Percentiles rank a stretch among this genome's conserved stretches.
These are phyloP conservation scores for Harringtonia lauricola DNA, from an alignment of 2,329 filamentous ascomycete genomes.

Conservation along the genomic window DNA sequence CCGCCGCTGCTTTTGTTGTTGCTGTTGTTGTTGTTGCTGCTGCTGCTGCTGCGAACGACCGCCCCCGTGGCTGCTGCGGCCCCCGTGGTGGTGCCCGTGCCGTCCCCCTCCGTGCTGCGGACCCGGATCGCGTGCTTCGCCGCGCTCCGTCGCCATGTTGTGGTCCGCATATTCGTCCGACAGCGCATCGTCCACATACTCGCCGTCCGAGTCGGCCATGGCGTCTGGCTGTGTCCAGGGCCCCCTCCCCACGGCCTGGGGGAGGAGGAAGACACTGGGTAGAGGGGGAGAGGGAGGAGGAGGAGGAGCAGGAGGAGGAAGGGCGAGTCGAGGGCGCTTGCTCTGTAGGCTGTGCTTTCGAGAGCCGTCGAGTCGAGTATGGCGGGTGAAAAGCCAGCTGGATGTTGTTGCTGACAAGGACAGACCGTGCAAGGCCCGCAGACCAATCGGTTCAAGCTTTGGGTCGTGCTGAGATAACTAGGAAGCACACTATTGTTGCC, in stretches of 20 bases:
- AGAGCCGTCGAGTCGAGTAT: too few species aligned
- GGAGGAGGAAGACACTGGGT: neutral
- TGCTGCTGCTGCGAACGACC: neutral
- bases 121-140: constrained; percentile 6
- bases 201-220: constrained; percentile 66
- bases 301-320: too few species aligned
- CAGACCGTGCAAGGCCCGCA: too few species aligned
- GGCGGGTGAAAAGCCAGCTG: too few species aligned
- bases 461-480: too few species aligned
- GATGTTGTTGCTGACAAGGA: too few species aligned
- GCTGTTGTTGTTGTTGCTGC: neutral
- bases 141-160: constrained; percentile 24
- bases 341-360: too few species aligned
- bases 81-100: neutral
- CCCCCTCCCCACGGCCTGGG: constrained; percentile 2
- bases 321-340: too few species aligned
- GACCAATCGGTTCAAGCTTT: too few species aligned
- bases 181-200: constrained; percentile 54
- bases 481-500: too few species aligned
- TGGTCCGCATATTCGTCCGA: constrained; percentile 52
- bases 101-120: neutral
- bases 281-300: neutral
- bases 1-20: neutral
- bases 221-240: neutral
- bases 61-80: constrained; percentile 12